phyloP scores from a whole-genome alignment of 805 yeast genomes.

The Yarrowia phangngaensis region DNA sequence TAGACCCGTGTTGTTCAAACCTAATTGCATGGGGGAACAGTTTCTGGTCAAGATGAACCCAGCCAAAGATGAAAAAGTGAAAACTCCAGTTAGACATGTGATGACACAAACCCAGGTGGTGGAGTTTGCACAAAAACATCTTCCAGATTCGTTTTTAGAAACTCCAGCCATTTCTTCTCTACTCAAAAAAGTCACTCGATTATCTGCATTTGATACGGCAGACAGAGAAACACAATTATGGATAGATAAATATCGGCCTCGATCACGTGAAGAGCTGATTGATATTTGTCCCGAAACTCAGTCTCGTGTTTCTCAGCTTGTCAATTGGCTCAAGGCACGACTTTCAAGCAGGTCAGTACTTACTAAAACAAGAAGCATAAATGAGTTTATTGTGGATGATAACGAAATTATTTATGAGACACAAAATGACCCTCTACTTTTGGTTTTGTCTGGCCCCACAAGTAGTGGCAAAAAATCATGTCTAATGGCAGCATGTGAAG shows the following conservation, averaged over 20 bases:
- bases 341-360: neutral
- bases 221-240: slow-evolving; percentile 6
- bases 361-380: neutral
- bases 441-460: slow-evolving; percentile 55
- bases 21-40: no score
- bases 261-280: slow-evolving; percentile 1
- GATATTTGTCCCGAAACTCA: neutral
- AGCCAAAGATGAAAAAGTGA: no score
- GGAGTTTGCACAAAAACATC: neutral
- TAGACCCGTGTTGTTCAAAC: neutral
- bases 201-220: slow-evolving; percentile 11
- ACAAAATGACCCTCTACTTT: slow-evolving; percentile 28
- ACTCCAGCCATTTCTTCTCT: neutral
- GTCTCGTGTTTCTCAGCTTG: neutral
- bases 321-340: slow-evolving; percentile 1
- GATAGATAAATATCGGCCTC: slow-evolving; percentile 21
- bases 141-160: neutral
- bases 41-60: no score
- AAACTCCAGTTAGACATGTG: no score
- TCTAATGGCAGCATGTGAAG: slow-evolving; percentile 61
- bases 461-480: slow-evolving; percentile 80
- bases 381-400: slow-evolving; percentile 8
- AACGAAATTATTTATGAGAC: neutral
- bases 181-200: neutral
- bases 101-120: neutral